These are phyloP conservation scores for Cercospora sesami DNA, from an alignment of 2,329 filamentous ascomycete genomes.

Conservation along the genomic window DNA sequence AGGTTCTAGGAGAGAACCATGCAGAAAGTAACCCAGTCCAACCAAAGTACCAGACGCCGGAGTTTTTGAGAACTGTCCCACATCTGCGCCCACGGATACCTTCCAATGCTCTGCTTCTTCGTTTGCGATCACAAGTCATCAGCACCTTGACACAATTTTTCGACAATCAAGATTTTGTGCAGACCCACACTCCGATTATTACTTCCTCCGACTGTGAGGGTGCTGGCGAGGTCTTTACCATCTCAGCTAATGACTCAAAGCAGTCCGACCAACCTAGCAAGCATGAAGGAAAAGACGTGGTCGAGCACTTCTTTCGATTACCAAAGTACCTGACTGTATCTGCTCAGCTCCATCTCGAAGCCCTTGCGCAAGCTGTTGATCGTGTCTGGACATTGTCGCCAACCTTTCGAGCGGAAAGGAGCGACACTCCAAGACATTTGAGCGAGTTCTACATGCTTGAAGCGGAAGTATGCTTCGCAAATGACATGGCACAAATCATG, in stretches of 20 bases:
- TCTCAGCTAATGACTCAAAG: conserved; percentile 45
- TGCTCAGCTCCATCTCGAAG: conserved; percentile 89
- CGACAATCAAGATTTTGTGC: conserved; percentile 66
- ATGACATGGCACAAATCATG: conserved; percentile 71
- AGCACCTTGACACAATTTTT: conserved; percentile 75
- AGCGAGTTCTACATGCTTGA: conserved; percentile 99
- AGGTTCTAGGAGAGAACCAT: conserved; percentile 74
- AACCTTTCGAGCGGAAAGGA: conserved; percentile 89
- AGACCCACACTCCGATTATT: conserved; percentile 90
- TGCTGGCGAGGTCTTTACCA: conserved; percentile 86
- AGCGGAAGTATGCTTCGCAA: conserved; percentile 78
- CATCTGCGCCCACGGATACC: conserved; percentile 83
- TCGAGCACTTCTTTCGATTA: conserved; percentile 69
- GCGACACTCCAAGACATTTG: conserved; percentile 88
- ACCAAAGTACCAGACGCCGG: conserved; percentile 89
- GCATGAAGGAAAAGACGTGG: conserved; percentile 35
- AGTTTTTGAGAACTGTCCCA: conserved; percentile 83
- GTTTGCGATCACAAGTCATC: conserved; percentile 78
- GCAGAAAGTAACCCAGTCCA: conserved; percentile 90
- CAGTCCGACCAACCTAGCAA: conserved; percentile 46
- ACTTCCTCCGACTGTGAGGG: conserved; percentile 98
- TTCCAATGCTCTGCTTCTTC: conserved; percentile 75
- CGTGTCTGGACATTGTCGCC: conserved; percentile 93
- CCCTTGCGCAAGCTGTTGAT: conserved; percentile 80
- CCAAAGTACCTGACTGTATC: conserved; percentile 97